phyloP scores from a whole-genome alignment of 805 yeast species.

The Nadsonia fulvescens region DNA sequence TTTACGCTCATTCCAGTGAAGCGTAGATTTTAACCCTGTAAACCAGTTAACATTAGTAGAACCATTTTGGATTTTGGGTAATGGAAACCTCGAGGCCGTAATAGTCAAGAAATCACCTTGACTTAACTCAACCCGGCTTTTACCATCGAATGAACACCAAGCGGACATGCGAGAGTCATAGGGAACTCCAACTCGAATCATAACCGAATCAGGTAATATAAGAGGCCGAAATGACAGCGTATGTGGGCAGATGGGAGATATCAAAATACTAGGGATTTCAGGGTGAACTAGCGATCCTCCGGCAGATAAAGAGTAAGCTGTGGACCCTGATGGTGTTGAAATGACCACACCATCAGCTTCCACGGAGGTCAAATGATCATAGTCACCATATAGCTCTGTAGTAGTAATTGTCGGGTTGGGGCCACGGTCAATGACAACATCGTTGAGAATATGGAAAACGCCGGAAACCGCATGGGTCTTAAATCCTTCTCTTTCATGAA shows the following conservation, averaged over 20 bases:
- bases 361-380: slow-evolving; percentile 35
- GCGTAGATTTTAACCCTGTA: slow-evolving; percentile 66
- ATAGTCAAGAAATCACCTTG: slow-evolving; percentile 77
- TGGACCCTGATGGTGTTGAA: slow-evolving; percentile 52
- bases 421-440: slow-evolving; percentile 34
- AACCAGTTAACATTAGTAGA: slow-evolving; percentile 48
- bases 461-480: slow-evolving; percentile 17
- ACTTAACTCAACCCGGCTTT: slow-evolving; percentile 60
- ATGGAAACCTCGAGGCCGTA: slow-evolving; percentile 76
- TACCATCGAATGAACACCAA: slow-evolving; percentile 94
- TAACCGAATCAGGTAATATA: slow-evolving; percentile 74
- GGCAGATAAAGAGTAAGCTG: slow-evolving; percentile 85
- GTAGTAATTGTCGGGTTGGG: slow-evolving; percentile 34
- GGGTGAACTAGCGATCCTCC: slow-evolving; percentile 92
- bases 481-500: slow-evolving; percentile 8
- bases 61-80: slow-evolving; percentile 73
- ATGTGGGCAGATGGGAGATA: slow-evolving; percentile 91
- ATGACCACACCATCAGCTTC: slow-evolving; percentile 51
- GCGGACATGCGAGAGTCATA: slow-evolving; percentile 72
- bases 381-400: slow-evolving; percentile 30
- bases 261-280: slow-evolving; percentile 72
- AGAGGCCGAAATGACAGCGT: slow-evolving; percentile 83
- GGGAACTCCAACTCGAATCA: slow-evolving; percentile 66
- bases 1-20: slow-evolving; percentile 89
- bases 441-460: slow-evolving; percentile 28